Evolutionary conservation across 805 yeast species (phyloP).

Genomic region (Teunomyces pallodes): DNA sequence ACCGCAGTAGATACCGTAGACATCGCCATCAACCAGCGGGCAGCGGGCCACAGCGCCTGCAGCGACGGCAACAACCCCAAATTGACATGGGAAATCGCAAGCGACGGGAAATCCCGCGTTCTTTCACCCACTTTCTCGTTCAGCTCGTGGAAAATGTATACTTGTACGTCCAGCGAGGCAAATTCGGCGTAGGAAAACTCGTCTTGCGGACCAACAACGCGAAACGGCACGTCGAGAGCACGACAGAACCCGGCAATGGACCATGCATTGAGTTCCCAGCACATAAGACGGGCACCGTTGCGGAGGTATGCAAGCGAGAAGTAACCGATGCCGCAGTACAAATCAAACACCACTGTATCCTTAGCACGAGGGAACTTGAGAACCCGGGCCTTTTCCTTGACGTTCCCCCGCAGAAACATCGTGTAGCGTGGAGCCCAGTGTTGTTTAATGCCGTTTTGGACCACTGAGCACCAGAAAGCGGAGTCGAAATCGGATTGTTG

Average conservation of each 20-base stretch:
- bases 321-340: slow-evolving; percentile 86
- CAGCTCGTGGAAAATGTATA: slow-evolving; percentile 61
- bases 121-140: slow-evolving; percentile 53
- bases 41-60: slow-evolving; percentile 55
- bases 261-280: slow-evolving; percentile 90
- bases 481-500: slow-evolving; percentile 36
- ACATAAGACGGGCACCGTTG: slow-evolving; percentile 53
- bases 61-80: slow-evolving; percentile 79
- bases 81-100: slow-evolving; percentile 58
- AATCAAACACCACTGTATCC: slow-evolving; percentile 54
- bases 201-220: slow-evolving; percentile 28
- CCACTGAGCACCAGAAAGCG: slow-evolving; percentile 70
- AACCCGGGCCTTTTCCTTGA: slow-evolving; percentile 74
- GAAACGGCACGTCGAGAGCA: slow-evolving; percentile 52
- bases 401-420: slow-evolving; percentile 86
- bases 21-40: slow-evolving; percentile 23
- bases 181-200: slow-evolving; percentile 23
- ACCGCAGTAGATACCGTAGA: slow-evolving; percentile 13
- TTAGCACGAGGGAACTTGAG: slow-evolving; percentile 38
- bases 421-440: slow-evolving; percentile 83
- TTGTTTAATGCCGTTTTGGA: slow-evolving; percentile 74
- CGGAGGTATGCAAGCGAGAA: slow-evolving; percentile 68
- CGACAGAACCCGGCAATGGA: slow-evolving; percentile 66
- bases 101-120: slow-evolving; percentile 18
- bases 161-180: slow-evolving; percentile 15